phyloP scores from a whole-genome alignment of 2,329 filamentous ascomycete species.

The Lachnellula occidentalis region DNA sequence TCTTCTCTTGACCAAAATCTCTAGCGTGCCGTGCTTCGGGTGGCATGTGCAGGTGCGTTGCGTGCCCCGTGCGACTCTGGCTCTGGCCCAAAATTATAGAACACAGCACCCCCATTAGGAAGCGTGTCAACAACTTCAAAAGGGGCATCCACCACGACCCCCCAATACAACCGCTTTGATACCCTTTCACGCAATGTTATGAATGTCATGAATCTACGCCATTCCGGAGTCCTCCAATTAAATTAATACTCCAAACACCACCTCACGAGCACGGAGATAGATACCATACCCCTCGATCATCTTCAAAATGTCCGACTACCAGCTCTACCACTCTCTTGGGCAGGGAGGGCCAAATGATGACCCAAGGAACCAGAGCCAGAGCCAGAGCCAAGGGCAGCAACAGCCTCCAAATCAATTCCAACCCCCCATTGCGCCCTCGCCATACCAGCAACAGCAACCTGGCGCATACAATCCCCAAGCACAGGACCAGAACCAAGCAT shows the following conservation, averaged over 20 bases:
- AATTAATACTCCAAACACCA: too few relatives aligned
- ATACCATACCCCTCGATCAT: not conserved
- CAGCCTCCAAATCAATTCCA: constrained; percentile 51
- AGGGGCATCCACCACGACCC: not conserved
- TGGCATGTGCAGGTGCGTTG: not conserved
- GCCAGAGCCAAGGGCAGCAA: constrained; percentile 44
- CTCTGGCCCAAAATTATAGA: not conserved
- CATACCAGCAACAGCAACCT: constrained; percentile 36
- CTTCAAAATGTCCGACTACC: constrained; percentile 48
- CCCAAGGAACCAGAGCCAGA: constrained; percentile 50
- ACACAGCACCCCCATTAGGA: constrained; percentile 5
- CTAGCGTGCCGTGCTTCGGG: not conserved
- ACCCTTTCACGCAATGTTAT: too few relatives aligned
- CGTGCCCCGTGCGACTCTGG: not conserved
- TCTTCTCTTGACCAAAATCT: not conserved
- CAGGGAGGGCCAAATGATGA: constrained; percentile 50
- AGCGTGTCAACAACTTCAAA: constrained; percentile 19
- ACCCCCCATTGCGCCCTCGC: constrained; percentile 47
- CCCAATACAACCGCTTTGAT: too few relatives aligned
- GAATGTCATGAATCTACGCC: too few relatives aligned
- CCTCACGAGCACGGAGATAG: too few relatives aligned
- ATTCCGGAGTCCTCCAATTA: too few relatives aligned
- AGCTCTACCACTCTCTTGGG: constrained; percentile 51
- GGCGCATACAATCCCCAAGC: constrained; percentile 16
- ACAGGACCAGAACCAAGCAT: constrained; percentile 12